phyloP scores from a whole-genome alignment of 2,329 filamentous ascomycete genomes.

The Fusarium sp. region DNA sequence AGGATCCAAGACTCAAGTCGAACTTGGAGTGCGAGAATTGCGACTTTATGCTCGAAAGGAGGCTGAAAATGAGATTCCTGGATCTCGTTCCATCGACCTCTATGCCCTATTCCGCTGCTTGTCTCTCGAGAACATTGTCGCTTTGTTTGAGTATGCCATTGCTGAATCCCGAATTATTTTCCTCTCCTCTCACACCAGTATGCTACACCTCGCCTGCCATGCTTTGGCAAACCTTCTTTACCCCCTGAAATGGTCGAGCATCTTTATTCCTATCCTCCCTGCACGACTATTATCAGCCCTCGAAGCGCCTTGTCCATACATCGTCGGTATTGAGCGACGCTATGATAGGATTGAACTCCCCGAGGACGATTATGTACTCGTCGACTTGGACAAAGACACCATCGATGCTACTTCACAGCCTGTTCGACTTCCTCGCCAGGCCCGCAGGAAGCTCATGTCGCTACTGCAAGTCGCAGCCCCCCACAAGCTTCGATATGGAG shows the following conservation, averaged over 20 bases:
- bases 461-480: constrained; percentile 91
- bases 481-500: constrained; percentile 87
- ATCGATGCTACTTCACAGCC: constrained; percentile 87
- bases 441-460: constrained; percentile 88
- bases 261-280: constrained; percentile 92
- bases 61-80: constrained; percentile 91
- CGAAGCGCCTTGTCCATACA: constrained; percentile 96
- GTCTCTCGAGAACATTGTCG: constrained; percentile 91
- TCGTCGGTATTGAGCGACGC: constrained; percentile 92
- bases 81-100: constrained; percentile 89
- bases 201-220: constrained; percentile 93
- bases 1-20: constrained; percentile 94
- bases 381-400: constrained; percentile 91
- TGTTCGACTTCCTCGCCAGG: constrained; percentile 85
- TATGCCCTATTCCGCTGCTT: constrained; percentile 93
- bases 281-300: constrained; percentile 89
- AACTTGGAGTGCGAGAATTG: constrained; percentile 89
- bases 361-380: constrained; percentile 94
- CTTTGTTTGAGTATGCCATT: constrained; percentile 92
- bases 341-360: constrained; percentile 90
- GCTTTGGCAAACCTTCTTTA: constrained; percentile 90
- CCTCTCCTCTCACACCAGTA: constrained; percentile 93
- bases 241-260: constrained; percentile 91
- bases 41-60: constrained; percentile 94
- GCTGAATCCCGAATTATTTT: constrained; percentile 96